Evolutionary conservation across 129 eudicot genomes (phyloP), one percentile per base, ranked within the genome.

Genomic region (Mikania micrantha): DNA sequence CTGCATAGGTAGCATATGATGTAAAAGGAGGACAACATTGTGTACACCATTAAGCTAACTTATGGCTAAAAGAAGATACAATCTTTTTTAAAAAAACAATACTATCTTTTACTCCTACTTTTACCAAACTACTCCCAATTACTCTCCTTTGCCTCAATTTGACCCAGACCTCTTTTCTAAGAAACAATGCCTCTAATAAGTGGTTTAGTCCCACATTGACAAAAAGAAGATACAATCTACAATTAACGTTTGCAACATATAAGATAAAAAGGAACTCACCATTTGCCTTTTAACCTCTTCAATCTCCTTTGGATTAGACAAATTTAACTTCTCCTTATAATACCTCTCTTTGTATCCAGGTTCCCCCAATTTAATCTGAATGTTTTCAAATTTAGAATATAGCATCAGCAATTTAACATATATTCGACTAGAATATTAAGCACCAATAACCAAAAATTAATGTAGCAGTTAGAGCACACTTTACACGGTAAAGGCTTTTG

Each of bases 261-360:
- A 10, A 57, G 24, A 27, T 45, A n/a, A 47, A 32, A 74, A 22
- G 16, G 56, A 52, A 84, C 91, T 84, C 70, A 93, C 99, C 76
- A 86, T 75, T 32, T 86, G 82, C 72, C 53, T 72, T 78, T 81
- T 84, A 36, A 85, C 81, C 75, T 89, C 87, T 72, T 83, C 88
- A 40, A 93, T 71, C 74, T 84, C 85, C 73, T 77, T 78, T 2
- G 92, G 79, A 44, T 77, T 81, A 17, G 95, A 76, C 49, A 79
- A n/a, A 74, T 78, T 86, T 70, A 93, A 93, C 79, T 93, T 93
- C 87, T 88, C 96, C 4, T 47, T 66, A 78, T 93, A 93, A 75
- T 93, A 93, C 81, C 99, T 84, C 70, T 89, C 95, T 78, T 89
- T 93, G 70, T 89, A 93, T 64, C 96, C 96, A 66, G 99, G 96